phyloP scores from a whole-genome alignment of 1,139 yeast species.

The Magnusiomyces starmeri region DNA sequence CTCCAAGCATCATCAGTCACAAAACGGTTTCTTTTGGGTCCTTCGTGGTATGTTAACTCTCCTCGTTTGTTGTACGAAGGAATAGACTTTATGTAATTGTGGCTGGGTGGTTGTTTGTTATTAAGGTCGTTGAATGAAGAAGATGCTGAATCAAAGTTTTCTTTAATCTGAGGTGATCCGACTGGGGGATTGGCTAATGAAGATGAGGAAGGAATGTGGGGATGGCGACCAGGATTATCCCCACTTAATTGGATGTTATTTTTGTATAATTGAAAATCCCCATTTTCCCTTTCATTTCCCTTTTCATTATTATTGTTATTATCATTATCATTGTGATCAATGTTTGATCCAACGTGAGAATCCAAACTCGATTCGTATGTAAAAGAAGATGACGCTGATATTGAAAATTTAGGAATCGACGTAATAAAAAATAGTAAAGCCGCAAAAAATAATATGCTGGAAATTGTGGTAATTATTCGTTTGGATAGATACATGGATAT shows the following conservation, averaged over 20 bases:
- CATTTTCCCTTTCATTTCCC: too few relatives aligned
- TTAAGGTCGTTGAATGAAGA: not conserved
- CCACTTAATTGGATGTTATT: not conserved
- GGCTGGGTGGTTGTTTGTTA: not conserved
- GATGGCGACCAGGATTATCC: not conserved
- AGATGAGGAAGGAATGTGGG: too few relatives aligned
- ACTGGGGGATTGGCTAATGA: too few relatives aligned
- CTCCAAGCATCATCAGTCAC: constrained; percentile 16
- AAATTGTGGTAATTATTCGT: not conserved
- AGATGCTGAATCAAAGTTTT: too few relatives aligned
- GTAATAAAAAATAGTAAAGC: not conserved
- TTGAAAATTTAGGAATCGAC: not conserved
- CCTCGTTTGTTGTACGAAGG: not conserved
- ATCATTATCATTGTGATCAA: too few relatives aligned
- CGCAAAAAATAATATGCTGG: not conserved
- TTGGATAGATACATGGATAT: not conserved
- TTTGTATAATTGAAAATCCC: not conserved
- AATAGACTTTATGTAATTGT: not conserved
- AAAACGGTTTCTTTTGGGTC: not conserved
- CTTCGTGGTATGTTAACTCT: not conserved
- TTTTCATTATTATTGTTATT: too few relatives aligned
- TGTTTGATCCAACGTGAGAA: too few relatives aligned
- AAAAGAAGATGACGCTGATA: not conserved
- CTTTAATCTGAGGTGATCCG: too few relatives aligned
- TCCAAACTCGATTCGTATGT: too few relatives aligned